Evolutionary conservation across 371 early-diverging fungal genomes (phyloP).

Genomic region (Phascolomyces articulosus): DNA sequence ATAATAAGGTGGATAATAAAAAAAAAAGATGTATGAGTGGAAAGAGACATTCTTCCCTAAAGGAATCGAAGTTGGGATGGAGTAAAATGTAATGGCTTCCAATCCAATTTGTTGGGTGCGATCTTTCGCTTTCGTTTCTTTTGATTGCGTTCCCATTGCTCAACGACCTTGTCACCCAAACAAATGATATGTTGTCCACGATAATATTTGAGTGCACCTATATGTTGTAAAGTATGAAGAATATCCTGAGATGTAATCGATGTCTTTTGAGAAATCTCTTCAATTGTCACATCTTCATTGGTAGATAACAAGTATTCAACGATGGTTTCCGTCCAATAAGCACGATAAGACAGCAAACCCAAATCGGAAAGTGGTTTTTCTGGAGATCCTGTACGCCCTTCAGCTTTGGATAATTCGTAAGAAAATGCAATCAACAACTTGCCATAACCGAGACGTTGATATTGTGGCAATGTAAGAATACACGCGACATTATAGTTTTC

Average conservation of each 20-base stretch:
- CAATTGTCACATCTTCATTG: slow-evolving; percentile 67
- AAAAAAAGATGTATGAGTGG: not conserved
- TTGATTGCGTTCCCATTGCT: slow-evolving; percentile 74
- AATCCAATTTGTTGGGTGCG: slow-evolving; percentile 76
- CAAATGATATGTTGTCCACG: slow-evolving; percentile 93
- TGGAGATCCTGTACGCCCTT: slow-evolving; percentile 95
- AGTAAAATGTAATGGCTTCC: slow-evolving; percentile 83
- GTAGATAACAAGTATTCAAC: slow-evolving; percentile 59
- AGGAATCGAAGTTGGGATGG: slow-evolving; percentile 73
- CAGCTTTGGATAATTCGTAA: slow-evolving; percentile 96
- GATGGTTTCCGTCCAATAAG: slow-evolving; percentile 94
- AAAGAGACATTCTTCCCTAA: not conserved
- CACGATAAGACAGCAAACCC: slow-evolving; percentile 95
- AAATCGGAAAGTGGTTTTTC: slow-evolving; percentile 99
- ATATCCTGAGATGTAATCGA: slow-evolving; percentile 95
- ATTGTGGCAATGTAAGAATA: slow-evolving; percentile 98
- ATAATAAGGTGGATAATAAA: not conserved
- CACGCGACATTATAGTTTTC: slow-evolving; percentile 99
- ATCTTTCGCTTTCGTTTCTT: slow-evolving; percentile 76
- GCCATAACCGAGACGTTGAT: slow-evolving; percentile 99
- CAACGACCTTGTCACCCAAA: slow-evolving; percentile 87
- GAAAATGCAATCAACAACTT: slow-evolving; percentile 96
- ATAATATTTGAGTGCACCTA: slow-evolving; percentile 95
- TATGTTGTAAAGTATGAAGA: slow-evolving; percentile 88
- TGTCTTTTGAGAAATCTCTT: slow-evolving; percentile 84